Conservation (phyloP, 345 rosid species). For the Camelina hispida region DNA sequence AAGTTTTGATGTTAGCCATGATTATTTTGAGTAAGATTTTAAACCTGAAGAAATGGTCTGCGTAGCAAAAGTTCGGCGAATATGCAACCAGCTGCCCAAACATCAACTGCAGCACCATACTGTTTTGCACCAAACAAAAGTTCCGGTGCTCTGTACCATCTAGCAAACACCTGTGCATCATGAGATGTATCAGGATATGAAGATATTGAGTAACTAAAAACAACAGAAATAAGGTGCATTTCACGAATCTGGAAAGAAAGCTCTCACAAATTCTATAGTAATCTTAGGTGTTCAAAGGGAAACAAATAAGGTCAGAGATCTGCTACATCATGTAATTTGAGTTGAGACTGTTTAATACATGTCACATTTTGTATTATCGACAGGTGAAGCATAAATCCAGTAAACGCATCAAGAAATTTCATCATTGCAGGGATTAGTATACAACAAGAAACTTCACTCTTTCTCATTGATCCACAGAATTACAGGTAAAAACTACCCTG, state of each 20-base stretch:
- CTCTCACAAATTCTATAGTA: not conserved
- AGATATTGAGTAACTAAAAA: conserved; percentile 11
- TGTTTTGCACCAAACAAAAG: conserved; percentile 89
- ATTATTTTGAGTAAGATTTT: not conserved
- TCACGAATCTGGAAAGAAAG: conserved; percentile 8
- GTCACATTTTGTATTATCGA: conserved; percentile 1
- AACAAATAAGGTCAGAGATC: too few species aligned
- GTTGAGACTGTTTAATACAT: not conserved
- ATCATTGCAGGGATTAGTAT: not conserved
- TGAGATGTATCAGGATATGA: conserved; percentile 26
- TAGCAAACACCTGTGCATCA: conserved; percentile 79
- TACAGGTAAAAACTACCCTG: not conserved
- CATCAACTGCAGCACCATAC: conserved; percentile 94
- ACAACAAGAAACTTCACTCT: conserved; percentile 10
- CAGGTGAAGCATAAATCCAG: conserved; percentile 2
- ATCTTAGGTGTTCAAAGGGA: not conserved
- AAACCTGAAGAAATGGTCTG: conserved; percentile 87
- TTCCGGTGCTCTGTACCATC: conserved; percentile 99
- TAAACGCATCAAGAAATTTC: not conserved
- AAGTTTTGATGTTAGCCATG: not conserved
- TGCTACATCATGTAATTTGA: conserved; percentile 3
- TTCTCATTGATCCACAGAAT: not conserved
- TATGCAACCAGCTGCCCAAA: conserved; percentile 97
- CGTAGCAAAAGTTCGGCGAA: conserved; percentile 93
- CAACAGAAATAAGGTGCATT: not conserved